phyloP scores from a whole-genome alignment of 2,329 filamentous ascomycete genomes.

The Fusarium sterilihyphosum region DNA sequence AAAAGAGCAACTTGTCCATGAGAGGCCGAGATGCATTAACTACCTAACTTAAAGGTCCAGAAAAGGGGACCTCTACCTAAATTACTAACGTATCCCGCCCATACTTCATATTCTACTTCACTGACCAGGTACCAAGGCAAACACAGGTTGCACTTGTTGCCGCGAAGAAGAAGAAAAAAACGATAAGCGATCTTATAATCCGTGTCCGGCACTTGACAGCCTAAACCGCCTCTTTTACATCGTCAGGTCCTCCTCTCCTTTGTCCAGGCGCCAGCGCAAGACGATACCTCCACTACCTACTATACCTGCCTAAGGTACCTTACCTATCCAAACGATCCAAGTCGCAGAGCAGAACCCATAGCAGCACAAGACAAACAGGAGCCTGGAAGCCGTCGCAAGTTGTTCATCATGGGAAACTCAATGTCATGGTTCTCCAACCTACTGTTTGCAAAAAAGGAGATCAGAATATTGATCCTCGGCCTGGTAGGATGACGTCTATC shows the following conservation, averaged over 20 bases:
- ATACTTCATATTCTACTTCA: conserved; percentile 8
- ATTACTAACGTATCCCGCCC: conserved; percentile 15
- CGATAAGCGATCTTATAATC: conserved; percentile 9
- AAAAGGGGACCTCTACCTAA: conserved; percentile 46
- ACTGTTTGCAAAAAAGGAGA: conserved; percentile 95
- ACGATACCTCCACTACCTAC: not conserved
- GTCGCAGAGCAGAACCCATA: not conserved
- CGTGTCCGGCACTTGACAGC: not conserved
- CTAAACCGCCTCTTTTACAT: not conserved
- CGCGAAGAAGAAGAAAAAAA: not conserved
- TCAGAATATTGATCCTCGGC: conserved; percentile 92
- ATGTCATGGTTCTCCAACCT: conserved; percentile 77
- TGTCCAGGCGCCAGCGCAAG: conserved; percentile 11
- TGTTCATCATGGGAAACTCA: conserved; percentile 67
- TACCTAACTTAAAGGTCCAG: conserved; percentile 33
- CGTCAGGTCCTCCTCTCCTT: not conserved
- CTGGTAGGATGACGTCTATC: conserved; percentile 68
- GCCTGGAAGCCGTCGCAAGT: conserved; percentile 19
- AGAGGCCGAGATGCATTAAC: conserved; percentile 36
- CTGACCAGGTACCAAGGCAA: conserved; percentile 17
- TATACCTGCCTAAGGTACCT: too few relatives aligned
- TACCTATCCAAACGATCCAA: not conserved
- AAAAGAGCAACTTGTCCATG: conserved; percentile 44
- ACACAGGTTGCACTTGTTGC: conserved; percentile 14
- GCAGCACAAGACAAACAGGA: conserved; percentile 10